Percentiles rank a stretch among this genome's conserved stretches.
Evolutionary conservation across 352 stramenopile genomes (phyloP).

Genomic region (Pythium rishiriense): DNA sequence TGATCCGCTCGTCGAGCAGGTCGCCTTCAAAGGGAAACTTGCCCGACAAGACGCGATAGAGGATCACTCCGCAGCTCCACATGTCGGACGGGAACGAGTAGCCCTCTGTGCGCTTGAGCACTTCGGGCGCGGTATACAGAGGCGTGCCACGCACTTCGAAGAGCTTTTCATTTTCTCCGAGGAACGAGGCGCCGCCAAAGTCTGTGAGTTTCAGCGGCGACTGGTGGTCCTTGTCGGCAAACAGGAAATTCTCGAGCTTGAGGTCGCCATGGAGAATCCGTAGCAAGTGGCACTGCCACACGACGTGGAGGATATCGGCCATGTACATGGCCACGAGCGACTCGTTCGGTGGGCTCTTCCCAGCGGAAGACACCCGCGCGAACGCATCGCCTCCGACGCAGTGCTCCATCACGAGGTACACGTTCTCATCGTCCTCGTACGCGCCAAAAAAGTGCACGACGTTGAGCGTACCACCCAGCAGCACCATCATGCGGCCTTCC

Average conservation of each 20-base stretch:
- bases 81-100: constrained; percentile 76
- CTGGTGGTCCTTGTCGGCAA: constrained; percentile 52
- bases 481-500: constrained; percentile 73
- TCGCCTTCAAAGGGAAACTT: constrained; percentile 63
- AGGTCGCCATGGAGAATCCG: constrained; percentile 72
- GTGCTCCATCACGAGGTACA: constrained; percentile 83
- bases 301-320: constrained; percentile 75
- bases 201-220: constrained; percentile 80
- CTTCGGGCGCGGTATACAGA: constrained; percentile 73
- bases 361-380: constrained; percentile 25
- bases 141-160: constrained; percentile 63
- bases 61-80: constrained; percentile 80
- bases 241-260: constrained; percentile 84
- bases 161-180: constrained; percentile 40
- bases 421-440: constrained; percentile 70
- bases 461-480: constrained; percentile 77
- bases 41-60: constrained; percentile 66
- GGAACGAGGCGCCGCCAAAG: constrained; percentile 70
- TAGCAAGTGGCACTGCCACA: constrained; percentile 79
- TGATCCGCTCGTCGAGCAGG: constrained; percentile 67
- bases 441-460: constrained; percentile 83
- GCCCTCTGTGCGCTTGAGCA: constrained; percentile 37
- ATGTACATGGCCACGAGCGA: constrained; percentile 60
- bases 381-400: constrained; percentile 70
- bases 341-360: constrained; percentile 29